Evolutionary conservation across 2,329 filamentous ascomycete genomes (phyloP).

Genomic region (Emericellopsis cladophorae): DNA sequence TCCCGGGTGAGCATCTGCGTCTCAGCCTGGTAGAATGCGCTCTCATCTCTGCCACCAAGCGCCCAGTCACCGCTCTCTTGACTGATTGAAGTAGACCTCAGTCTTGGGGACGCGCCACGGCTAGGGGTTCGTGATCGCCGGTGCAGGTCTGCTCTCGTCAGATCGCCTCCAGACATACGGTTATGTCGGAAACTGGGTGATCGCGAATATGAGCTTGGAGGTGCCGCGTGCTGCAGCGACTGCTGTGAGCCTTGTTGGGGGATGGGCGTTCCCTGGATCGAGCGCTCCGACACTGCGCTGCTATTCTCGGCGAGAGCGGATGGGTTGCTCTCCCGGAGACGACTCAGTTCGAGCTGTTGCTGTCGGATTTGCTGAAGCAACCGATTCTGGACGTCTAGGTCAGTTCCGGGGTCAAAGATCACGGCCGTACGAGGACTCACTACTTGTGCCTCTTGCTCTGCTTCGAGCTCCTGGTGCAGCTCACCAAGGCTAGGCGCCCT

Average conservation of each 20-base stretch:
- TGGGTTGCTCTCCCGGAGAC: slow-evolving; percentile 36
- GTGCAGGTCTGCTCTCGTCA: slow-evolving; percentile 40
- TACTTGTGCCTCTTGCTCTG: slow-evolving; percentile 68
- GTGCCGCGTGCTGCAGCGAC: slow-evolving; percentile 15
- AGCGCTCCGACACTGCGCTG: slow-evolving; percentile 33
- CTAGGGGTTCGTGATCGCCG: slow-evolving; percentile 47
- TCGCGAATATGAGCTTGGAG: slow-evolving; percentile 30
- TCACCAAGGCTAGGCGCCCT: slow-evolving; percentile 62
- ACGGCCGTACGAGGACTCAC: slow-evolving; percentile 20
- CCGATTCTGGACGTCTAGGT: slow-evolving; percentile 42
- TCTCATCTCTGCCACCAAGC: slow-evolving; percentile 58
- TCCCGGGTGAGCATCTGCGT: slow-evolving; percentile 66
- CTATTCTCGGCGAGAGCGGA: slow-evolving; percentile 33
- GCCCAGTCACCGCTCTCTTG: slow-evolving; percentile 48
- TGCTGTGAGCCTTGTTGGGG: slow-evolving; percentile 20
- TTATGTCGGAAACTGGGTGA: slow-evolving; percentile 37
- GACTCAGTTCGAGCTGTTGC: slow-evolving; percentile 58
- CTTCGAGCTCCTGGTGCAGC: slow-evolving; percentile 67
- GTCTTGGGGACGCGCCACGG: slow-evolving; percentile 40
- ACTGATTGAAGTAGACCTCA: slow-evolving; percentile 45
- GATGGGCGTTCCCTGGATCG: slow-evolving; percentile 20
- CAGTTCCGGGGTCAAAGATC: slow-evolving; percentile 1
- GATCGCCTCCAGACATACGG: slow-evolving; percentile 43
- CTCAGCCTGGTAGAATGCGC: slow-evolving; percentile 71
- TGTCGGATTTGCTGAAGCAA: slow-evolving; percentile 65